phyloP scores from a whole-genome alignment of 2,329 filamentous ascomycete species.

The Talaromyces islandicus region DNA sequence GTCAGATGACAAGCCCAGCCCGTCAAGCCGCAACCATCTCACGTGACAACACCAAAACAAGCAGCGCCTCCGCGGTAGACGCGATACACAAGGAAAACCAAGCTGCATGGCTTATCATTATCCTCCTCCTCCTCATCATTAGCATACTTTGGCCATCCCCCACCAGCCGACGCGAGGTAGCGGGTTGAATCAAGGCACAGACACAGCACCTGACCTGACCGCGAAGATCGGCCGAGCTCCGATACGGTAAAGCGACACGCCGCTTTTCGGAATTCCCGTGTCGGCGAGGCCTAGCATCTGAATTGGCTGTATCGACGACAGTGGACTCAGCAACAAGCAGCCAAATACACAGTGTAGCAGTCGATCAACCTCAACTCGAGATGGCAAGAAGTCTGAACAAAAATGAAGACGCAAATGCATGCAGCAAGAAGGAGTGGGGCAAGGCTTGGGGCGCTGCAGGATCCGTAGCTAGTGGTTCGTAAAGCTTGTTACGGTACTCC shows the following conservation, averaged over 20 bases:
- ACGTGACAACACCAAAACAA: not conserved
- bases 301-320: not conserved
- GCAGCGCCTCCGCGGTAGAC: not conserved
- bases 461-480: too few species aligned
- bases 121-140: too few species aligned
- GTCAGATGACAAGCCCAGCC: not conserved
- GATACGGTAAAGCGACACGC: not conserved
- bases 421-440: not conserved
- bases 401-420: not conserved
- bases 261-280: not conserved
- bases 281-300: too few species aligned
- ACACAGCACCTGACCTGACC: not conserved
- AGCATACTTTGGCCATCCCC: not conserved
- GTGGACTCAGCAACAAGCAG: not conserved
- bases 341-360: not conserved
- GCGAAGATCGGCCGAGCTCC: not conserved
- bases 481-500: too few species aligned
- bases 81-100: not conserved
- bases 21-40: not conserved
- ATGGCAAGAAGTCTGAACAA: not conserved
- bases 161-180: not conserved
- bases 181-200: not conserved
- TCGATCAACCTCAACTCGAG: too few species aligned
- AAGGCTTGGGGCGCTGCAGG: slow-evolving; percentile 16
- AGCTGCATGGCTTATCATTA: not conserved